Evolutionary conservation across 495 filamentous ascomycete species (phyloP).

Genomic region (Penicillium daleae): DNA sequence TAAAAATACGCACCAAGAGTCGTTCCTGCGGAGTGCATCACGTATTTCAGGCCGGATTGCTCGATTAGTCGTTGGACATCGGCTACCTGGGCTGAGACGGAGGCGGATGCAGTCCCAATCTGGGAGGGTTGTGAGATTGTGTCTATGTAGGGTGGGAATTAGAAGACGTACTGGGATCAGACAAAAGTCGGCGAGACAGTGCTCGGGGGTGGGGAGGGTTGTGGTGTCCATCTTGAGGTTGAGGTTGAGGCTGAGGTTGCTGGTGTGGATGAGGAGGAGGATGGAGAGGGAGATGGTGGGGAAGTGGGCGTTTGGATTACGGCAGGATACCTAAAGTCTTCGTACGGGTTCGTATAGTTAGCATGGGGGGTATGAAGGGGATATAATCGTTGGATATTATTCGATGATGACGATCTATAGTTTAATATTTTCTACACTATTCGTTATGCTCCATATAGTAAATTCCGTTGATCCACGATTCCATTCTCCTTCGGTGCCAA

Average conservation of each 20-base stretch:
- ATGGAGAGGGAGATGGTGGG: slow-evolving; percentile 3
- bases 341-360: not conserved
- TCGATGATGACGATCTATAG: not conserved
- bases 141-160: not conserved
- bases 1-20: slow-evolving; percentile 71
- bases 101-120: slow-evolving; percentile 81
- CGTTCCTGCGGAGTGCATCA: slow-evolving; percentile 91
- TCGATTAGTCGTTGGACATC: slow-evolving; percentile 86
- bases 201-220: slow-evolving; percentile 62
- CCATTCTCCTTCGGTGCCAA: not conserved
- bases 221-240: slow-evolving; percentile 20
- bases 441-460: too few species aligned
- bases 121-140: slow-evolving; percentile 33
- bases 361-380: not conserved
- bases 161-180: slow-evolving; percentile 67
- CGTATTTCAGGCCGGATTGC: slow-evolving; percentile 75
- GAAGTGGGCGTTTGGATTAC: not conserved
- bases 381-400: not conserved
- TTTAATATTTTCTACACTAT: too few species aligned
- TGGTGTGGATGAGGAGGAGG: slow-evolving; percentile 11
- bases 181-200: slow-evolving; percentile 81
- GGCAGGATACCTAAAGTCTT: not conserved
- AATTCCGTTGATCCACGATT: too few species aligned
- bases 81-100: slow-evolving; percentile 85
- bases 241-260: too few species aligned